phyloP scores from a whole-genome alignment of 129 eudicot genomes.

The Flaveria brownii region DNA sequence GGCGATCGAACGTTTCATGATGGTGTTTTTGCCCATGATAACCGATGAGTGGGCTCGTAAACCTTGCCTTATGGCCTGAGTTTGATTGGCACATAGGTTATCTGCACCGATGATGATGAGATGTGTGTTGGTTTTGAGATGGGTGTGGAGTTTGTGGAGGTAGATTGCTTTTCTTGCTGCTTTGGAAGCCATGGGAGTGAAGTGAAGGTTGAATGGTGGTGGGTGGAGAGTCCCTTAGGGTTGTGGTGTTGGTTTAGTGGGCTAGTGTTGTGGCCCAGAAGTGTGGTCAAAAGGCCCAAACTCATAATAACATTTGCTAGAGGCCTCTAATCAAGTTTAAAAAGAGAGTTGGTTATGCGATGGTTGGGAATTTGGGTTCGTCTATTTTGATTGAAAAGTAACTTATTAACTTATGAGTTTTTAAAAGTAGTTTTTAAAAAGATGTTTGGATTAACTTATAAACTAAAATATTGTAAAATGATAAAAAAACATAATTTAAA shows the following conservation, averaged over 20 bases:
- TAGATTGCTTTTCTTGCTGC: slow-evolving; percentile 42
- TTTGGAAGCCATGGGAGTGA: slow-evolving; percentile 38
- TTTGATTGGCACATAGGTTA: slow-evolving; percentile 48
- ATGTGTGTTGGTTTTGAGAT: slow-evolving; percentile 39
- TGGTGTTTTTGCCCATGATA: slow-evolving; percentile 59
- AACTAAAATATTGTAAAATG: no score
- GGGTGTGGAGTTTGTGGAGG: slow-evolving; percentile 37
- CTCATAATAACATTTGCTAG: no score
- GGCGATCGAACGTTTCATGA: slow-evolving; percentile 47
- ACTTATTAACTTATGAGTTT: no score
- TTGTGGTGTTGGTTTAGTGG: neutral
- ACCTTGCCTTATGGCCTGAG: slow-evolving; percentile 42
- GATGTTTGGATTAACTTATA: no score
- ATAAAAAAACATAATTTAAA: no score
- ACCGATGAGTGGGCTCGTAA: slow-evolving; percentile 41
- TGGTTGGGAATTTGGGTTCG: no score
- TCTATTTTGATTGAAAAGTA: no score
- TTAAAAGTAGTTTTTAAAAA: no score
- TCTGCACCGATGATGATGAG: slow-evolving; percentile 47
- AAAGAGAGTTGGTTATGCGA: no score
- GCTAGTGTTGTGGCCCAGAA: neutral
- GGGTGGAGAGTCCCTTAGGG: neutral
- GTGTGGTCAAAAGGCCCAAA: neutral
- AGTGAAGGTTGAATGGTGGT: neutral
- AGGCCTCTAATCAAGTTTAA: no score